Evolutionary conservation across 2,329 filamentous ascomycete species (phyloP).

Genomic region (Pseudocercospora cruenta): DNA sequence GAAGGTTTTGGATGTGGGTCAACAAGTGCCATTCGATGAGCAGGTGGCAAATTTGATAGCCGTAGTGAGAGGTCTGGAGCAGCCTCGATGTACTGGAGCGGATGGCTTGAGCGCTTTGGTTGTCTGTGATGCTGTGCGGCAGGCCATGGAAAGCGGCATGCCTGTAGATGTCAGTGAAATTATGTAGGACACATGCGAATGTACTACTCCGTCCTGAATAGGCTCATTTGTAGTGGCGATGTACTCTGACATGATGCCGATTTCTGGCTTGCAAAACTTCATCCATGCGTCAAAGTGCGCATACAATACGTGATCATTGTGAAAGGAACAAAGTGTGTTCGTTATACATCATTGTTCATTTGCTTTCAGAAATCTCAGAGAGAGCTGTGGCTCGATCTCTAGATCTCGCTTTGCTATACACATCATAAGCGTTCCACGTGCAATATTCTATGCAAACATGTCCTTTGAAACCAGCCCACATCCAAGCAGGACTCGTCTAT

Average conservation of each 20-base stretch:
- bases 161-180: conserved; percentile 20
- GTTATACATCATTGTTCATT: conserved; percentile 5
- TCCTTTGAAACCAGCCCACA: not conserved
- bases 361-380: not conserved
- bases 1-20: conserved; percentile 39
- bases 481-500: not conserved
- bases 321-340: too few species aligned
- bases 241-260: not conserved
- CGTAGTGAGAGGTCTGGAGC: conserved; percentile 50
- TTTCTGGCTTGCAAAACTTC: too few species aligned
- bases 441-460: too few species aligned
- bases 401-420: conserved; percentile 4
- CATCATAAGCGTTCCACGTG: not conserved
- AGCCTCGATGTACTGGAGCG: conserved; percentile 52
- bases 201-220: too few species aligned
- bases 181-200: too few species aligned
- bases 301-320: too few species aligned
- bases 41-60: conserved; percentile 57
- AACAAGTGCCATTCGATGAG: conserved; percentile 54
- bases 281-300: too few species aligned
- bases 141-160: conserved; percentile 45
- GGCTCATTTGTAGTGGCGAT: not conserved
- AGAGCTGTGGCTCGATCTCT: conserved; percentile 25
- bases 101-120: conserved; percentile 57
- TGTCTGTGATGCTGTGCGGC: conserved; percentile 57